Base-by-base conservation (phyloP, 805 yeast species). In the Candida broadrunensis region DNA sequence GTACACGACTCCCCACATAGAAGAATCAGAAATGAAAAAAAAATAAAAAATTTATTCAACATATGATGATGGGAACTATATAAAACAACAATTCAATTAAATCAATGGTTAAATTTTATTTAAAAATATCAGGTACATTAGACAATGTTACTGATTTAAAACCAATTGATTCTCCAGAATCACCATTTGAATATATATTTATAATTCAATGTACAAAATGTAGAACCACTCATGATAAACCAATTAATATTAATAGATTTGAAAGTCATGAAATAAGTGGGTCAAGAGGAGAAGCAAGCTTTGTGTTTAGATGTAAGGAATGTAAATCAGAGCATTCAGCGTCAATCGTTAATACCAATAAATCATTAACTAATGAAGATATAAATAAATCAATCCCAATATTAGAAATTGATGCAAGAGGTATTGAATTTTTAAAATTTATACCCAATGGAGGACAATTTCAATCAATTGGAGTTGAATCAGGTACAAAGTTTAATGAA, bases 331-430 rank as follows among this genome's bases (percentile, higher is more conserved):
- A 68, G 42, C 68, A 63, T 39, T 60, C 70, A 6, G 72, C 74
- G 1, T 48, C 51, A 24, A 54, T 70, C 14, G 35, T 41, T n/a
- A 48, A 66, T 29, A 59, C 70, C 2, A 50, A 62, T 8, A 67
- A 70, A 16, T 48, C 44, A 27, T 48, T 58, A 47, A 60, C 65
- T 1, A 46, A 46, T 2, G 84, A 75, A 11, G 71, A 63, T 29
- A 75, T 72, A 4, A 53, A 50, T 3, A 68, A 73, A 48, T 57
- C 69, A 33, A 74, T 68, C 7, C 58, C 60, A 2, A 55, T 90
- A 23, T 67, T 89, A 23, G 80, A 80, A 32, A 78, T 93, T 41
- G 98, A 93, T 54, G 76, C 89, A 36, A 79, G 99, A 51, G 99
- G 99, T 3, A 61, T 88, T 32, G 95, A 87, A 38, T 66, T 89